Evolutionary conservation across 2,329 filamentous ascomycete species (phyloP), one percentile per base, ranked within the genome.

Genomic region (Arthrinium phaeospermum): DNA sequence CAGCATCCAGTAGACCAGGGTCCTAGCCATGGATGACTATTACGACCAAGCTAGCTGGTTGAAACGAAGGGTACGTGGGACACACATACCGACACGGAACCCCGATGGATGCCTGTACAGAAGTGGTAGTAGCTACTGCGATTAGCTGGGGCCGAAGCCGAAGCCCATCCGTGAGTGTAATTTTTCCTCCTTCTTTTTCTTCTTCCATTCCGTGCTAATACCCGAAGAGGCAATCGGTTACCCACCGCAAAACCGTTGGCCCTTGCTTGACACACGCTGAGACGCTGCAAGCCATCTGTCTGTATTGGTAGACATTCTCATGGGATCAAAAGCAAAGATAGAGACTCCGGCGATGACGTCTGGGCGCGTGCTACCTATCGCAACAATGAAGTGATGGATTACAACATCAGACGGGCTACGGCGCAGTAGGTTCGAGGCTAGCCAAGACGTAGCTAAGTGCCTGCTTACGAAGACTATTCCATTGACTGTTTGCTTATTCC

Each of bases 351-450:
- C 34, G 53, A 10, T 61, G 53, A 61, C 53, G 53, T 37, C 46
- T 8, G 19, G 16, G 4, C 22, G 53, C 10, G 53, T 61, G 53
- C 16, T 61, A 37, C 7, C 27, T 34, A 37, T 61, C 53, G 53
- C 53, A 61, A 61, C 53, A 61, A 37, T 61, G 53, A 61, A 37
- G 53, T 61, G 53, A 61, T 61, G 30, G 53, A 61, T 61, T 61
- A 61, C 53, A 61, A 61, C 53, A 61, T 61, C 8, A 34, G 14
- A 61, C 34, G 30, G 22, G 30, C 53, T 61, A 61, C 37, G 30
- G 30, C n/a, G 6, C 53, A 34, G 27, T 30, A 14, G 34, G 53
- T 30, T 61, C 34, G 6, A 61, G 19, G 37, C 37, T 22, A 61
- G 51, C 24, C 51, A 37, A 12, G 27, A 16, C 6, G 3, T 10